Percentiles rank a stretch among this genome's conserved stretches.
Evolutionary conservation across 129 eudicot genomes (phyloP).

Genomic region (Centaurea solstitialis): DNA sequence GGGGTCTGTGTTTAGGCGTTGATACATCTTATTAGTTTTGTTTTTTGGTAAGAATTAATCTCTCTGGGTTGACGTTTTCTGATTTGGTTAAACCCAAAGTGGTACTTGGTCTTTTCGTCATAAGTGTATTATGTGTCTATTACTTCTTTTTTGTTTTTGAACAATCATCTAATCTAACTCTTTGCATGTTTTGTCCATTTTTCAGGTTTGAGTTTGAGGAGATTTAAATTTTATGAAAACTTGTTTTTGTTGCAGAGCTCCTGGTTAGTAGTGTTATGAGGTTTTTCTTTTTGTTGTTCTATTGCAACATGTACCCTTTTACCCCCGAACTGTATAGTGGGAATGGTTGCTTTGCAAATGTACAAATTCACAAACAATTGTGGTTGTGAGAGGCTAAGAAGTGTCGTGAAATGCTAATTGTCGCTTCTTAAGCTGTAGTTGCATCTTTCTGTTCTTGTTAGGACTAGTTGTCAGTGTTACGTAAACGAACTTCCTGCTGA

Average conservation of each 20-base stretch:
- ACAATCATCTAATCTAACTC: neutral
- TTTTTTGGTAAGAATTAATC: neutral
- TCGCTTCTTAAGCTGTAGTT: neutral
- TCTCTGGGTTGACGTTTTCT: too few species aligned
- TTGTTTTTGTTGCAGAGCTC: constrained; percentile 15
- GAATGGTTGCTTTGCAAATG: constrained; percentile 6
- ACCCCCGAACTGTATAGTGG: constrained; percentile 18
- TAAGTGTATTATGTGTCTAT: neutral
- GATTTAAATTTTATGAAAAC: neutral
- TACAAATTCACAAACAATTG: constrained; percentile 11
- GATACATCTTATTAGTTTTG: neutral
- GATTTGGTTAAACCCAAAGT: neutral
- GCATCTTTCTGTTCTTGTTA: too few species aligned
- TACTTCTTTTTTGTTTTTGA: neutral
- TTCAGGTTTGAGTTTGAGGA: constrained; percentile 12
- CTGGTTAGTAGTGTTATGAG: neutral
- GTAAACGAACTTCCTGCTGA: too few species aligned
- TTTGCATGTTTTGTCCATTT: neutral
- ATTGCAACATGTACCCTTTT: constrained; percentile 7
- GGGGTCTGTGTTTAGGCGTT: neutral
- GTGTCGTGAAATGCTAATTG: neutral
- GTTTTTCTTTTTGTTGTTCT: constrained; percentile 13
- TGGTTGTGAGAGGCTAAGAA: constrained; percentile 4
- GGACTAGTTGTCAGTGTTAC: too few species aligned
- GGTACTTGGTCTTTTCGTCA: neutral